A percentile compares a stretch with the other conserved stretches of the same genome.
phyloP scores from a whole-genome alignment of 2,329 filamentous ascomycete genomes.

The Alternaria triticina region DNA sequence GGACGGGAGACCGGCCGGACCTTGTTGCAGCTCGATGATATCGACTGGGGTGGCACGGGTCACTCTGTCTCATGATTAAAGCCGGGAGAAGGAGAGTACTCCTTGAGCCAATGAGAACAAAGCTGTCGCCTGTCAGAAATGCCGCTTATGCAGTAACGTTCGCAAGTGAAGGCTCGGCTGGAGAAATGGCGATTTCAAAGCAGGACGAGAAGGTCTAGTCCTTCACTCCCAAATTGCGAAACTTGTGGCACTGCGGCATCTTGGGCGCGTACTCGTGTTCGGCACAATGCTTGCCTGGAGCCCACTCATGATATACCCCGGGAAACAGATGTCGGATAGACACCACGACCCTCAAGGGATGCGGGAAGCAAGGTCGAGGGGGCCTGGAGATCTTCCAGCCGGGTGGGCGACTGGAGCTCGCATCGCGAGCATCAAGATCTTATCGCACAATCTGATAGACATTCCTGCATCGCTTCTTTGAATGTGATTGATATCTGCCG shows the following conservation, averaged over 20 bases:
- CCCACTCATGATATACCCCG: neutral
- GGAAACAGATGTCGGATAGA: constrained; percentile 15
- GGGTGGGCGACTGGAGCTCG: constrained; percentile 25
- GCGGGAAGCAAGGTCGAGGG: constrained; percentile 50
- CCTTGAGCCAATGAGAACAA: constrained; percentile 34
- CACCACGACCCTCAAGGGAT: constrained; percentile 41
- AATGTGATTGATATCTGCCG: constrained; percentile 2
- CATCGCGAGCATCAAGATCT: constrained; percentile 2
- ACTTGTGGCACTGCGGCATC: constrained; percentile 28
- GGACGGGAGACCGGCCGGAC: constrained; percentile 39
- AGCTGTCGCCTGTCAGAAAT: constrained; percentile 31
- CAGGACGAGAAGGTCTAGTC: constrained; percentile 23
- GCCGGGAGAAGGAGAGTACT: constrained; percentile 35
- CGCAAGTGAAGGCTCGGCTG: constrained; percentile 41
- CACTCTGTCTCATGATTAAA: constrained; percentile 33
- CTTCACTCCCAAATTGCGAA: constrained; percentile 23
- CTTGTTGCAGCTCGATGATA: constrained; percentile 32
- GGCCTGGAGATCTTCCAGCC: constrained; percentile 42
- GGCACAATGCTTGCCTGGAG: constrained; percentile 18
- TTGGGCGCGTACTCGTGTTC: constrained; percentile 21
- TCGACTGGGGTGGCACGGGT: constrained; percentile 40
- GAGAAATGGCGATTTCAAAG: constrained; percentile 43
- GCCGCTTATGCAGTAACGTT: constrained; percentile 51
- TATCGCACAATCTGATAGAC: constrained; percentile 4
- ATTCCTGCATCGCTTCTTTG: neutral